Conservation (phyloP, 2,329 filamentous ascomycete species). For the Ophiobolus disseminans region DNA sequence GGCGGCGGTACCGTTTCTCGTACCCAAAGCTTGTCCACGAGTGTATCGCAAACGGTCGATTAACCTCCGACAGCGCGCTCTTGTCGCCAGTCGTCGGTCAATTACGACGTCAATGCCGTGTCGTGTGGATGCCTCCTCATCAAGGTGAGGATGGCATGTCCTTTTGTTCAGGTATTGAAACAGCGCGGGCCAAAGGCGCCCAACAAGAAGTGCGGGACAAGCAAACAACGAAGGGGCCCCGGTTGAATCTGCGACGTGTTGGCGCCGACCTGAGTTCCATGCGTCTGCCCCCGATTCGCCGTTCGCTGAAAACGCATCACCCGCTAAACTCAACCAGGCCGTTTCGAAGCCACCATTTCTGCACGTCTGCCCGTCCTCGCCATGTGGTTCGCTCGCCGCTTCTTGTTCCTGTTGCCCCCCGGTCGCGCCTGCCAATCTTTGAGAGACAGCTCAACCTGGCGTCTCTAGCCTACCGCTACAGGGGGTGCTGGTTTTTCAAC, state of each 20-base stretch:
- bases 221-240: constrained; percentile 11
- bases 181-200: constrained; percentile 16
- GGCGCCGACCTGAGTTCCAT: constrained; percentile 21
- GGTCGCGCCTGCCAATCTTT: constrained; percentile 35
- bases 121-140: constrained; percentile 13
- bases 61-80: constrained; percentile 1
- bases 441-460: constrained; percentile 34
- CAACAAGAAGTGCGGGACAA: constrained; percentile 19
- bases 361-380: constrained; percentile 7
- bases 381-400: constrained; percentile 26
- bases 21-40: constrained; percentile 9
- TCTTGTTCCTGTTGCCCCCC: constrained; percentile 28
- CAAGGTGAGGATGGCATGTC: constrained; percentile 14
- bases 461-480: constrained; percentile 21
- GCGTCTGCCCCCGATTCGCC: constrained; percentile 22
- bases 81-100: constrained; percentile 1
- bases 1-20: constrained; percentile 9
- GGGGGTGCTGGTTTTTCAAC: constrained; percentile 32
- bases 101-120: constrained; percentile 23
- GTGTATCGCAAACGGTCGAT: constrained; percentile 3
- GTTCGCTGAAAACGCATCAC: constrained; percentile 19
- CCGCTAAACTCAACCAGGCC: constrained; percentile 22
- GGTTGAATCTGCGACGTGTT: constrained; percentile 35
- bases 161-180: constrained; percentile 29
- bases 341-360: constrained; percentile 13